Evolutionary conservation across 306 rosid genomes (phyloP).

Genomic region (Gynostemma pentaphyllum): DNA sequence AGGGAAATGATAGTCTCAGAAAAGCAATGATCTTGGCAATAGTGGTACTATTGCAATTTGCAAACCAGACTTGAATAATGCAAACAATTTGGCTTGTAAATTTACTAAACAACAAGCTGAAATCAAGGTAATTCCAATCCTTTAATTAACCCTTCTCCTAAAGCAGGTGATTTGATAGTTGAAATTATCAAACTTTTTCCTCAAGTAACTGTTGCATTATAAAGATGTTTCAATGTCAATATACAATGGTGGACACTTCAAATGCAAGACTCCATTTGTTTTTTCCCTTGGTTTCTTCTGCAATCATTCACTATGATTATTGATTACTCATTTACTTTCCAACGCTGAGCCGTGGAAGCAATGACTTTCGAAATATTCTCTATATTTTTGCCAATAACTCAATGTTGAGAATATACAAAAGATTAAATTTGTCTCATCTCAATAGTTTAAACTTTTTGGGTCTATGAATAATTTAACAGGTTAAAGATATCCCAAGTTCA

Average conservation of each 20-base stretch:
- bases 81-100: too few species aligned
- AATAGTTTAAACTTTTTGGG: too few species aligned
- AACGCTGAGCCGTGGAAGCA: background rate
- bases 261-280: background rate
- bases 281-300: background rate
- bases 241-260: background rate
- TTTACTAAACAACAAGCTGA: background rate
- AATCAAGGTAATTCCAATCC: background rate
- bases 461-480: too few species aligned
- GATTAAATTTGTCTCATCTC: too few species aligned
- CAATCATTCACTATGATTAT: constrained; percentile 1
- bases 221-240: background rate
- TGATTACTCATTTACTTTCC: background rate
- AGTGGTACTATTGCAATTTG: background rate
- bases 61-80: too few species aligned
- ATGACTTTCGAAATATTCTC: too few species aligned
- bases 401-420: too few species aligned
- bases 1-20: constrained; percentile 5
- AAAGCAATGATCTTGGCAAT: constrained; percentile 1
- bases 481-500: too few species aligned
- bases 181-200: background rate
- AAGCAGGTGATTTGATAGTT: background rate
- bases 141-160: background rate
- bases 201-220: background rate
- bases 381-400: too few species aligned